Evolutionary conservation across 2,329 filamentous ascomycete species (phyloP).

Genomic region (Exophiala mesophila): DNA sequence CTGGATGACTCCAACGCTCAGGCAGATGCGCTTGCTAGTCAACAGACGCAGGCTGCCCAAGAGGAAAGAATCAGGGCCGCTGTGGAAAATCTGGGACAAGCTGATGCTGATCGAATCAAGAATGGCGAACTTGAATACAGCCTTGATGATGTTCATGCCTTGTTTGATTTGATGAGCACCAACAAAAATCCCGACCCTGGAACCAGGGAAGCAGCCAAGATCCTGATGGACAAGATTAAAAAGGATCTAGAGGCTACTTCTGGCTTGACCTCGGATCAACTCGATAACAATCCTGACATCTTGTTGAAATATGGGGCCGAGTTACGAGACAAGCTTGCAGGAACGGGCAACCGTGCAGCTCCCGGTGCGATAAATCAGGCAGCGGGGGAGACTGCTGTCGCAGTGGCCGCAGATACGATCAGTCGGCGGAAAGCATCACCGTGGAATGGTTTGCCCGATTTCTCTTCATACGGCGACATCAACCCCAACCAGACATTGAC

Average conservation of each 20-base stretch:
- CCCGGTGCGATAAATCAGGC: background rate
- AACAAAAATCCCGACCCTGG: slow-evolving; percentile 20
- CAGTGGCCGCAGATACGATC: slow-evolving; percentile 39
- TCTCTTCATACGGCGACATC: slow-evolving; percentile 38
- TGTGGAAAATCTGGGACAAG: slow-evolving; percentile 16
- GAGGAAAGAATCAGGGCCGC: slow-evolving; percentile 21
- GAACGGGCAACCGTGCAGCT: slow-evolving; percentile 4
- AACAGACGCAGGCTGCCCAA: slow-evolving; percentile 7
- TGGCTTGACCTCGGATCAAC: slow-evolving; percentile 24
- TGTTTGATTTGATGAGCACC: slow-evolving; percentile 28
- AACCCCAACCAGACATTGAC: slow-evolving; percentile 37
- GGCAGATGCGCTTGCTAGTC: no score
- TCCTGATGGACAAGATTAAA: slow-evolving; percentile 45
- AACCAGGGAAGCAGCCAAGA: slow-evolving; percentile 41
- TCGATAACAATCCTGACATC: slow-evolving; percentile 26
- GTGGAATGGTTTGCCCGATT: slow-evolving; percentile 42
- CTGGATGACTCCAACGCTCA: slow-evolving; percentile 5
- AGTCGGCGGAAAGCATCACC: slow-evolving; percentile 36
- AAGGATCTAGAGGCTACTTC: slow-evolving; percentile 45
- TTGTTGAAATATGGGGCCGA: slow-evolving; percentile 32
- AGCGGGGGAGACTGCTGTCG: slow-evolving; percentile 22
- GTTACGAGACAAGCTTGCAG: slow-evolving; percentile 21
- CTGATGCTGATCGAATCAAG: background rate
- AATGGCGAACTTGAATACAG: slow-evolving; percentile 24
- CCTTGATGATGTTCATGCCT: slow-evolving; percentile 28